Conservation (phyloP, 73 alveolate genomes). For the Effrenium voratum region DNA sequence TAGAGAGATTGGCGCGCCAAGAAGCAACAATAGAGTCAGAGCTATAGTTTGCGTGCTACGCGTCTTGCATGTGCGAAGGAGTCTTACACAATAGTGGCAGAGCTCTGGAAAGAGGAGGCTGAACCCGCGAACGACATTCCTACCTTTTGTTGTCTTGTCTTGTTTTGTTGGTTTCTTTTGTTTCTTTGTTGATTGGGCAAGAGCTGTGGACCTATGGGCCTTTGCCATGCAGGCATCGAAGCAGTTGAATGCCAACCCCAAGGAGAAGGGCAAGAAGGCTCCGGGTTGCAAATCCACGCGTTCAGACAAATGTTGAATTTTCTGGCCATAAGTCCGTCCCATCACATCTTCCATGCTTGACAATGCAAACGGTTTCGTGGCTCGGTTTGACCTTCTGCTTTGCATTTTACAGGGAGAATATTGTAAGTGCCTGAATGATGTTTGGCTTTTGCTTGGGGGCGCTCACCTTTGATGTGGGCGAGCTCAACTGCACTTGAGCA, state of each 20-base stretch:
- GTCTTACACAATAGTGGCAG: constrained; percentile 29
- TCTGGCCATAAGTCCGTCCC: too few species aligned
- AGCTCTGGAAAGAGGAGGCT: constrained; percentile 51
- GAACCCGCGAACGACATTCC: neutral
- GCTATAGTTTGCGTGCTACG: neutral
- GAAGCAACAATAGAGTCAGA: neutral
- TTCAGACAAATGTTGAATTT: neutral
- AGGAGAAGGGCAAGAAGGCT: constrained; percentile 29
- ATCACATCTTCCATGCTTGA: too few species aligned
- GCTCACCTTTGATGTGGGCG: too few species aligned
- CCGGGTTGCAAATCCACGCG: neutral
- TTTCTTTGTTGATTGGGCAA: neutral
- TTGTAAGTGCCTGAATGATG: too few species aligned
- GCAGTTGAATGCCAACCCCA: constrained; percentile 42
- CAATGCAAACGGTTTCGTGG: too few species aligned
- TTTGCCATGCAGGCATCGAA: neutral
- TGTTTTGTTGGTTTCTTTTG: neutral
- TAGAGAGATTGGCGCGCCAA: neutral
- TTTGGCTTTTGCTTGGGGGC: too few species aligned
- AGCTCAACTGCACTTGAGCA: too few species aligned
- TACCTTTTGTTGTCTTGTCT: neutral
- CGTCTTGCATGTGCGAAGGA: neutral
- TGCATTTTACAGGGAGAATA: too few species aligned
- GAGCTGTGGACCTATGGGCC: neutral
- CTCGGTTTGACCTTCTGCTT: too few species aligned